These are phyloP conservation scores for Termitomyces sp. DNA, from an alignment of 768 basidiomycete species.

Conservation along the genomic window DNA sequence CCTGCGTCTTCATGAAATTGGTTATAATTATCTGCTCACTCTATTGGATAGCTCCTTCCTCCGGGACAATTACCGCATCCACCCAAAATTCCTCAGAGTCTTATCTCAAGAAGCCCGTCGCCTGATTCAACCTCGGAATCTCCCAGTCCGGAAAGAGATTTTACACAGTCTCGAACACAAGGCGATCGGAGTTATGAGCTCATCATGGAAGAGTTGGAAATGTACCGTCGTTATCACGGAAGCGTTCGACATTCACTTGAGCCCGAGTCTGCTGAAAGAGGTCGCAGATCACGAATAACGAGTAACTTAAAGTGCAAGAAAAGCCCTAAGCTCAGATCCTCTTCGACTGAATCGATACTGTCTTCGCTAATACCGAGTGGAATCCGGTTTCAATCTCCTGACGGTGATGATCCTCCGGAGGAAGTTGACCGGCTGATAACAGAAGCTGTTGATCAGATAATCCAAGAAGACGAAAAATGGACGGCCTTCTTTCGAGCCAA, in stretches of 20 bases:
- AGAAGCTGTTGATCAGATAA: conserved; percentile 33
- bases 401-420: conserved; percentile 28
- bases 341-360: not conserved
- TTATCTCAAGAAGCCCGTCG: conserved; percentile 11
- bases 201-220: not conserved
- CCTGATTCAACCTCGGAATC: conserved; percentile 12
- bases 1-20: conserved; percentile 22
- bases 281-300: not conserved
- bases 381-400: conserved; percentile 22
- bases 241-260: not conserved
- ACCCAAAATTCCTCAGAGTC: conserved; percentile 25
- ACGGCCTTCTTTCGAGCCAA: conserved; percentile 38
- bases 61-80: conserved; percentile 26
- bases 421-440: conserved; percentile 36
- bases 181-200: conserved; percentile 1
- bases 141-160: conserved; percentile 6
- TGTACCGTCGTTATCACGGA: not conserved
- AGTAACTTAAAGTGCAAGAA: not conserved
- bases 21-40: not conserved
- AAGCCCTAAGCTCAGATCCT: not conserved
- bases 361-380: not conserved
- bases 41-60: conserved; percentile 24
- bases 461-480: conserved; percentile 43
- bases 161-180: not conserved
- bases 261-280: not conserved